Evolutionary conservation across 179 eudicot species (phyloP).

Genomic region (Pouteria campechiana): DNA sequence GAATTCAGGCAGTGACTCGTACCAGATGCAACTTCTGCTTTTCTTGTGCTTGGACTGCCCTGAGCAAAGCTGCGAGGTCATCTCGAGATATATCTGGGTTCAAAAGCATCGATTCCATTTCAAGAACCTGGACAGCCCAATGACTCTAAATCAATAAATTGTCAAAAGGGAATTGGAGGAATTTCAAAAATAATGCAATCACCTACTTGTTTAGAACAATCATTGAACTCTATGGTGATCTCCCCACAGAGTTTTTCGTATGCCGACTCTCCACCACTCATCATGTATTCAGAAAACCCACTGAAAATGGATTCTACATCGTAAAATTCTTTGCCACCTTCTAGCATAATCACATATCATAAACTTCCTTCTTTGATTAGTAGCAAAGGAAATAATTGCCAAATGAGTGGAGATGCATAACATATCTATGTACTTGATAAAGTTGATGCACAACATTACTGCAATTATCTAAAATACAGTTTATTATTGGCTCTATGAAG

Average conservation of each 20-base stretch:
- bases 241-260: constrained; percentile 83
- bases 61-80: constrained; percentile 59
- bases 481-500: not conserved
- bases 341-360: no score
- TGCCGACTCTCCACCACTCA: constrained; percentile 57
- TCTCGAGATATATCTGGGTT: constrained; percentile 66
- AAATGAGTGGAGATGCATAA: not conserved
- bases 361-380: no score
- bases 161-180: not conserved
- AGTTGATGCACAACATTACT: not conserved
- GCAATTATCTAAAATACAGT: not conserved
- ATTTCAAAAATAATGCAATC: not conserved
- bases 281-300: constrained; percentile 74
- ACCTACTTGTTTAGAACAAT: constrained; percentile 81
- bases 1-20: constrained; percentile 8
- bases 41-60: constrained; percentile 70
- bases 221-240: constrained; percentile 70
- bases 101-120: constrained; percentile 59
- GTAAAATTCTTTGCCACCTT: no score
- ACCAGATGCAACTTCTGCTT: constrained; percentile 83
- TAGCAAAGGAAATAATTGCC: not conserved
- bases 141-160: not conserved
- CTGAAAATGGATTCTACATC: constrained; percentile 22
- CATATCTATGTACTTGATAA: not conserved
- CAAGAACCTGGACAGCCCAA: constrained; percentile 46